These are phyloP conservation scores for Fusarium mangiferae DNA, from an alignment of 2,329 filamentous ascomycete genomes.

Conservation along the genomic window DNA sequence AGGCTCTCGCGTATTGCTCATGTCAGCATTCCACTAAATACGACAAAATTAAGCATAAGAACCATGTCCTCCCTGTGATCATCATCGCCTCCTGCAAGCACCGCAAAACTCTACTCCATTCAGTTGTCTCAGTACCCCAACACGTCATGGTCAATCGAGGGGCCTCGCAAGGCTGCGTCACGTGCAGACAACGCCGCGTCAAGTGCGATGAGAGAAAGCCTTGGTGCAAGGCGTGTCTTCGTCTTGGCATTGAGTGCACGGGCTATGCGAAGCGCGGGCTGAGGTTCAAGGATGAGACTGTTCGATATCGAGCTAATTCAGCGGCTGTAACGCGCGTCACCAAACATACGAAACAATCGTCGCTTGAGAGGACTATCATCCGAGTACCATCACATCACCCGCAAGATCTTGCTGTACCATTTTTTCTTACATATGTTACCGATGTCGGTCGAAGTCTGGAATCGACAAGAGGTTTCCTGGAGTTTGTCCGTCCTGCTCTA, in stretches of 20 bases:
- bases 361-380: not conserved
- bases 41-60: not conserved
- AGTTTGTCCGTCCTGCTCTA: constrained; percentile 21
- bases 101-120: not conserved
- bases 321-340: not conserved
- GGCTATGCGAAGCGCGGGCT: constrained; percentile 15
- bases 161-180: constrained; percentile 23
- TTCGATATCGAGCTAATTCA: not conserved
- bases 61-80: too few relatives aligned
- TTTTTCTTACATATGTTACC: constrained; percentile 30
- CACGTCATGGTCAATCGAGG: constrained; percentile 33
- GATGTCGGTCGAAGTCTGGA: constrained; percentile 20
- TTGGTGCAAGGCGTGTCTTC: constrained; percentile 13
- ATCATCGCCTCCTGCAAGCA: not conserved
- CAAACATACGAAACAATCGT: not conserved
- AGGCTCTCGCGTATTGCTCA: not conserved
- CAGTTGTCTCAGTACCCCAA: too few relatives aligned
- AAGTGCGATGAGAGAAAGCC: constrained; percentile 32
- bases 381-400: not conserved
- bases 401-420: constrained; percentile 12
- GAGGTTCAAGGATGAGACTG: constrained; percentile 22
- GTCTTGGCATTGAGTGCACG: constrained; percentile 16
- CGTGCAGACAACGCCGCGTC: constrained; percentile 24
- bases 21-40: not conserved
- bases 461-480: constrained; percentile 26